Base-by-base conservation (phyloP, 352 stramenopile species). In the Globisporangium sylvaticum region DNA sequence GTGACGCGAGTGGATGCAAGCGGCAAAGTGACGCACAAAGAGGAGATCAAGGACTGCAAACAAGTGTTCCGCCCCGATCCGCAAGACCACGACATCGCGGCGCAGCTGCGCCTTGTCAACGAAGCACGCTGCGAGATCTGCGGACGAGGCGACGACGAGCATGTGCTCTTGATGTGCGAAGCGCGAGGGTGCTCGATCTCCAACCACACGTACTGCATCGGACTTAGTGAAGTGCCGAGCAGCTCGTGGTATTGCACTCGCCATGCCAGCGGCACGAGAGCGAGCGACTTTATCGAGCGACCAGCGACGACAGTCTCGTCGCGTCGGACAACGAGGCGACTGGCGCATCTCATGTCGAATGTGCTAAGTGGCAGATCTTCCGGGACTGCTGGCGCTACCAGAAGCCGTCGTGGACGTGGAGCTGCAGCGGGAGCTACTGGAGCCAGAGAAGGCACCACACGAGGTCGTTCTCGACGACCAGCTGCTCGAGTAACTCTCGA, bases 161-260 rank as follows among this genome's bases (percentile, higher is more conserved):
- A 92, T 56, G 81, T 93, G 72, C 68, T 95, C 46, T 71, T 95
- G 25, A 69, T 95, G 71, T 95, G 87, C 55, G 86, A 94, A 42
- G 81, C 76, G 9, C 72, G 79, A 0, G 72, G 74, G n/a, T 95
- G 87, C 56, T 71, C 78, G n/a, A 66, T 82, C 34, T 71, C 83
- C 4, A 84, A 73, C 50, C 87, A 95, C 66, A 95, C 85, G 39
- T 93, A 91, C 62, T 95, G 87, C 53, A 76, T 91, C 27, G 82
- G 81, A 0, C 69, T 95, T 6, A 70, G 57, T 2, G 70, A 78
- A 0, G 82, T 95, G 14, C 87, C 87, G 0, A 71, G 75, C 29
- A 79, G 71, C 46, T 80, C 81, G 18, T 95, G 87, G 87, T 94
- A 93, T 61, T 95, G 87, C 62, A 69, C 76, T 2, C 69, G 50